A percentile compares a stretch with the other conserved stretches of the same genome.
Conservation (phyloP, 2,329 filamentous ascomycete species). For the Talaromyces sp. region DNA sequence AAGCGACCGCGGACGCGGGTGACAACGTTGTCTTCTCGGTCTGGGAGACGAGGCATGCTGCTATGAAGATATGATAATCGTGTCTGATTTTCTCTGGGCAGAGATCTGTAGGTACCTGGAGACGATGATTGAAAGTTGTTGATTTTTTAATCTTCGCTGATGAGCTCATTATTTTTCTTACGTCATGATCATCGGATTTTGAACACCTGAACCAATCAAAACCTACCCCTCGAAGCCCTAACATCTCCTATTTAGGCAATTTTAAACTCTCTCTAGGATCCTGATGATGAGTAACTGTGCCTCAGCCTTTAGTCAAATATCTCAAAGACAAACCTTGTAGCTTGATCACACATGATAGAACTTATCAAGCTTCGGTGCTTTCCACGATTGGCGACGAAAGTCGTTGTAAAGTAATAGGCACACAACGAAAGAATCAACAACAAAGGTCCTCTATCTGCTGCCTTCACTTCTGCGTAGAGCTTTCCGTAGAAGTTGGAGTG, state of each 20-base stretch:
- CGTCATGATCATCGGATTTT: neutral
- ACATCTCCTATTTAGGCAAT: neutral
- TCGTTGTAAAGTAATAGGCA: no score
- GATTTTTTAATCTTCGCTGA: neutral
- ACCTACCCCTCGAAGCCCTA: neutral
- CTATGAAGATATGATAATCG: neutral
- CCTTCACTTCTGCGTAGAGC: no score
- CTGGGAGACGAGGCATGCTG: constrained; percentile 1
- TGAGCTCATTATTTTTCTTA: neutral
- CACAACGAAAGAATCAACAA: no score
- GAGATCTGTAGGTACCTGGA: neutral
- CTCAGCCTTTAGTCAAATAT: no score
- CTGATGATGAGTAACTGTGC: no score
- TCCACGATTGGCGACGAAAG: no score
- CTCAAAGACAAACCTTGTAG: no score
- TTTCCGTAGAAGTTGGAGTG: no score
- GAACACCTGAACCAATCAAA: neutral
- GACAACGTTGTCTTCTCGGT: neutral
- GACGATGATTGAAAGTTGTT: neutral
- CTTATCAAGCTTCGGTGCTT: no score
- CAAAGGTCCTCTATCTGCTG: no score
- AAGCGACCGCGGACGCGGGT: neutral
- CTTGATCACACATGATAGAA: no score
- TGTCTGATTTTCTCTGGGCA: neutral
- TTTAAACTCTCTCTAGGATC: neutral